Base-by-base conservation (phyloP, 805 yeast species). In the Wickerhamomyces tratensis region DNA sequence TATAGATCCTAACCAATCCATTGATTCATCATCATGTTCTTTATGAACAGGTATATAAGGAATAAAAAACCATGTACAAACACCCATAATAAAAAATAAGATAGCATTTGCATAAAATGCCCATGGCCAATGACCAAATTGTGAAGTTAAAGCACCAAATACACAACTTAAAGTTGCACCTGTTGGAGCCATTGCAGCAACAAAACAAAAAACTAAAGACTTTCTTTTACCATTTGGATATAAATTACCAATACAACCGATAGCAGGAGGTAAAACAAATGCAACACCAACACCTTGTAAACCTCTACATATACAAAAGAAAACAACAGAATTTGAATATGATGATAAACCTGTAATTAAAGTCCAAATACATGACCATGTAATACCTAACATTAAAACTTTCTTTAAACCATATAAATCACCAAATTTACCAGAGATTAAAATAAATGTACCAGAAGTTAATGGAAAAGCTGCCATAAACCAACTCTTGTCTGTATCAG, bases 371-470 rank as follows among this genome's bases (percentile, higher is more conserved):
- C 69, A 51, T 3, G 71, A 59, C 76, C 84, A 72, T 7, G 59
- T 39, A 59, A 78, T 77, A 1, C 91, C 87, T 5, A 65, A 50
- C 0, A 77, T 36, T 42, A 79, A 65, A n/a, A 76, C 59, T 36
- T 56, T 62, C 44, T 76, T 78, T 41, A 80, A 64, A 0, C 93
- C 93, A 49, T 74, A 76, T 11, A 82, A 63, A 52, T 84, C 94
- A 33, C 94, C 93, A 38, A 82, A 53, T 40, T 79, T 68, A 8
- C 93, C 93, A 34, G 82, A 72, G 5, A 79, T 64, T 34, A 84
- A 58, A 40, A 84, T 82, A 47, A 83, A 77, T 0, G 91, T 80
- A 11, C 91, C 91, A 6, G 82, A 75, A 0, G 86, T 76, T 42
- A 84, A 60, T 0, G 86, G 78, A 54, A 76, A 82, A 0, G 86